Percentiles rank a stretch among this genome's conserved stretches.
These are phyloP conservation scores for Fusarium euwallaceae DNA, from an alignment of 2,329 filamentous ascomycete genomes.

Conservation along the genomic window DNA sequence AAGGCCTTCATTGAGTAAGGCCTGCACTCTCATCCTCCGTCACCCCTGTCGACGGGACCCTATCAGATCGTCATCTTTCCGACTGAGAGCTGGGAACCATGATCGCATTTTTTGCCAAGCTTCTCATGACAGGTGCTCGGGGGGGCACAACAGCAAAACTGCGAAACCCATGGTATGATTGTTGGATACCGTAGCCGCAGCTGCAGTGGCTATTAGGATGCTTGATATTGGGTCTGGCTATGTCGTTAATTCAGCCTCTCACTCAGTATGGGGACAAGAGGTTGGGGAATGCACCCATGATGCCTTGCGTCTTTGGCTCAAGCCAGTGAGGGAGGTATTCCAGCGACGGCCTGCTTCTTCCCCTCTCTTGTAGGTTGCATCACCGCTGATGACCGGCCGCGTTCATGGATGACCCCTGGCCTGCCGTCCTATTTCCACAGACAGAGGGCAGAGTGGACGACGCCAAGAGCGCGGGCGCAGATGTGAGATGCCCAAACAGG, in stretches of 20 bases:
- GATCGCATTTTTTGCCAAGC: conserved; percentile 27
- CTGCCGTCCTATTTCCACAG: conserved; percentile 26
- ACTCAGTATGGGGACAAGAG: conserved; percentile 8
- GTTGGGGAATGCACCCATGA: conserved; percentile 9
- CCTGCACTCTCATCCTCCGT: conserved; percentile 11
- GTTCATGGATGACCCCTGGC: conserved; percentile 39
- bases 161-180: not conserved
- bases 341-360: conserved; percentile 1
- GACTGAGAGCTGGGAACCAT: conserved; percentile 24
- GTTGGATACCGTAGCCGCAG: not conserved
- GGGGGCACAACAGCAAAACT: not conserved
- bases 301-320: conserved; percentile 4
- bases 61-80: conserved; percentile 44
- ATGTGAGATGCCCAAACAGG: conserved; percentile 32
- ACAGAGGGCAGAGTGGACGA: conserved; percentile 23
- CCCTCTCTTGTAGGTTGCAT: conserved; percentile 36
- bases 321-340: conserved; percentile 1
- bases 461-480: conserved; percentile 34
- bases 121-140: conserved; percentile 23
- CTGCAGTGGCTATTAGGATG: not conserved
- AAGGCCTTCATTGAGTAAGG: conserved; percentile 5
- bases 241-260: not conserved
- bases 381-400: conserved; percentile 36
- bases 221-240: not conserved
- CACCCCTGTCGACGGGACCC: conserved; percentile 34